Base-by-base conservation (phyloP, 1,139 yeast genomes). In the Arxiozyma heterogenica region DNA sequence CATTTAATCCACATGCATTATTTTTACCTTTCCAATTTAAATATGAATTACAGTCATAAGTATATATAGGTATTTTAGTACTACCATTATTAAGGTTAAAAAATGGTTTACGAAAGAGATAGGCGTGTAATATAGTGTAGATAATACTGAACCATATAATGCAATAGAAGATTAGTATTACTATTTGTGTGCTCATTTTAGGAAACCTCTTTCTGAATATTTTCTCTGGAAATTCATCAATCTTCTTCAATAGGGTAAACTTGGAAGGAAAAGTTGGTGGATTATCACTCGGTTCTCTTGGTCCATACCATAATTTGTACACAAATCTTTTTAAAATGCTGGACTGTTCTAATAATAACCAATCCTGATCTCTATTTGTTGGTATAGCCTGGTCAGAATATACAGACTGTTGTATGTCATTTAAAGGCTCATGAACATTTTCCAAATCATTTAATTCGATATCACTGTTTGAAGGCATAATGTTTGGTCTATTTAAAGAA, bases 1-100 rank as follows among this genome's bases (percentile, higher is more conserved):
- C 96, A 61, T 84, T 73, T 9, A 85, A 61, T 0, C 97, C 97
- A 73, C 98, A 91, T 0, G 73, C 77, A 4, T 80, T 83, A 63
- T 87, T 86, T 57, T 80, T 82, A 0, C 96, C 96, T 48, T 65
- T 71, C 96, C 96, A 89, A 52, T 64, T 60, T 51, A 84, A 71
- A 43, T 70, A 68, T 12, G 68, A 64, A 41, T 74, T 75, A 59
- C 88, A 83, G 1, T 80, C 71, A 22, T 82, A 57, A 9, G 74
- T 59, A 1, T 66, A 53, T 5, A 73, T 65, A 3, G 66, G 63
- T 5, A 62, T 53, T 25, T 58, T 58, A 1, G 59, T 61, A 8
- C 53, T 44, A 17, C 61, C 65, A 34, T 57, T 60, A 6, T 49
- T 50, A 4, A 60, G 58, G 23, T 59, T 52, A 18, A 62, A 64